Evolutionary conservation across 2,329 filamentous ascomycete genomes (phyloP).

Genomic region (Xylariaceae sp.): DNA sequence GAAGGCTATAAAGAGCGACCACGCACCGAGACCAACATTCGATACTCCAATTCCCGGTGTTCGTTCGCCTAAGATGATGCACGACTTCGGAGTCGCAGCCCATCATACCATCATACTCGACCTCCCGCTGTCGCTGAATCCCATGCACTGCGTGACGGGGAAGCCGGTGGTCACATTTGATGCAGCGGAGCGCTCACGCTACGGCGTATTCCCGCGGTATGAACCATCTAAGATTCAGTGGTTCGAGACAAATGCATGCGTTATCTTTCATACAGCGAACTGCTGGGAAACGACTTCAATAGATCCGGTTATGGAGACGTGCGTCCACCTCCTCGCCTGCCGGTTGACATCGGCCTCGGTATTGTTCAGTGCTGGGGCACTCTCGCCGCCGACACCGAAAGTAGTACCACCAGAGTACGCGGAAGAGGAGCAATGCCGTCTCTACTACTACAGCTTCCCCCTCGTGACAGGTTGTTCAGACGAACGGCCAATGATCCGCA

Average conservation of each 20-base stretch:
- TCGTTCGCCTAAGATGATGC: constrained; percentile 73
- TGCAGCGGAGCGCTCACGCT: constrained; percentile 61
- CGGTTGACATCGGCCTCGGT: constrained; percentile 70
- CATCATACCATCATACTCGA: constrained; percentile 72
- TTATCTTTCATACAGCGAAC: constrained; percentile 76
- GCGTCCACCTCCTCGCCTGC: constrained; percentile 70
- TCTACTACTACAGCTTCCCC: constrained; percentile 73
- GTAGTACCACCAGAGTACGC: constrained; percentile 45
- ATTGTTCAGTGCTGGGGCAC: constrained; percentile 69
- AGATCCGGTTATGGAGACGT: constrained; percentile 40
- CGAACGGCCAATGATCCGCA: constrained; percentile 51
- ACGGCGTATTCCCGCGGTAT: constrained; percentile 71
- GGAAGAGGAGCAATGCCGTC: constrained; percentile 70
- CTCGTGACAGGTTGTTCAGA: constrained; percentile 42
- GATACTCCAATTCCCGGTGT: constrained; percentile 67
- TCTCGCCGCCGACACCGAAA: constrained; percentile 58
- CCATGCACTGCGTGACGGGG: constrained; percentile 63
- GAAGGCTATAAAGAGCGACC: constrained; percentile 30
- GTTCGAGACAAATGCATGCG: constrained; percentile 72
- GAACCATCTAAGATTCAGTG: constrained; percentile 64
- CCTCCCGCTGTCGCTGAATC: constrained; percentile 69
- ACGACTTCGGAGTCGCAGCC: constrained; percentile 74
- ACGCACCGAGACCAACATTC: constrained; percentile 46
- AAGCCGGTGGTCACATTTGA: constrained; percentile 67
- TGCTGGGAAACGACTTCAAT: constrained; percentile 64